These are phyloP conservation scores for Venturia effusa DNA, from an alignment of 2,329 filamentous ascomycete species.

Conservation along the genomic window DNA sequence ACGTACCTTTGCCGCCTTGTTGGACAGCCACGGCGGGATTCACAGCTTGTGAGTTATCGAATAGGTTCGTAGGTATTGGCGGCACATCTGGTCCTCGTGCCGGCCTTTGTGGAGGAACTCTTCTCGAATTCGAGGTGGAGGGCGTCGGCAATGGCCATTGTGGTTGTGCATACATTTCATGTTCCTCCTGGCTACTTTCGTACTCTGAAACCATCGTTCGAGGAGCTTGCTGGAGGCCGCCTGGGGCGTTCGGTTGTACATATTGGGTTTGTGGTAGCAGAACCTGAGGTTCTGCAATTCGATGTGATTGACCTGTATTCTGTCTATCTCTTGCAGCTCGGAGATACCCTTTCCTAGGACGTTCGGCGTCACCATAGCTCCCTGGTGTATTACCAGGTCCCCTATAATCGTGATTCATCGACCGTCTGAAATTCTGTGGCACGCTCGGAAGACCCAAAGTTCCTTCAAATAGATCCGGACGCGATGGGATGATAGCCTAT, in stretches of 20 bases:
- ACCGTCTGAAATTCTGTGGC: neutral
- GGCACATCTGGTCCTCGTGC: neutral
- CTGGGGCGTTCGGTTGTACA: neutral
- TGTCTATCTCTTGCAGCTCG: slow-evolving; percentile 2
- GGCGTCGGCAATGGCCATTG: neutral
- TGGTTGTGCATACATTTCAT: neutral
- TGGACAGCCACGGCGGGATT: neutral
- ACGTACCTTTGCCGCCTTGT: neutral
- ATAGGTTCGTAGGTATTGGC: neutral
- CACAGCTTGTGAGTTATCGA: neutral
- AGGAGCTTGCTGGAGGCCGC: neutral
- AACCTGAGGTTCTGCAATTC: neutral
- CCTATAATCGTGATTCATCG: slow-evolving; percentile 1
- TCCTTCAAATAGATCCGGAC: neutral
- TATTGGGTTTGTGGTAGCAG: neutral
- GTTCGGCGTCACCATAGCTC: neutral
- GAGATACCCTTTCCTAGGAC: neutral
- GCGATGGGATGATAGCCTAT: neutral
- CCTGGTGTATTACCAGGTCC: neutral
- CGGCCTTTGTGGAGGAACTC: neutral
- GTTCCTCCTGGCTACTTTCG: neutral
- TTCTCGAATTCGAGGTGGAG: neutral
- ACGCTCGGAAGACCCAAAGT: neutral
- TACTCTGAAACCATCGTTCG: neutral
- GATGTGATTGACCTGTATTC: neutral